Base-by-base conservation (phyloP, 202 grass and related monocot species). In the Cymbopogon flexuosus region DNA sequence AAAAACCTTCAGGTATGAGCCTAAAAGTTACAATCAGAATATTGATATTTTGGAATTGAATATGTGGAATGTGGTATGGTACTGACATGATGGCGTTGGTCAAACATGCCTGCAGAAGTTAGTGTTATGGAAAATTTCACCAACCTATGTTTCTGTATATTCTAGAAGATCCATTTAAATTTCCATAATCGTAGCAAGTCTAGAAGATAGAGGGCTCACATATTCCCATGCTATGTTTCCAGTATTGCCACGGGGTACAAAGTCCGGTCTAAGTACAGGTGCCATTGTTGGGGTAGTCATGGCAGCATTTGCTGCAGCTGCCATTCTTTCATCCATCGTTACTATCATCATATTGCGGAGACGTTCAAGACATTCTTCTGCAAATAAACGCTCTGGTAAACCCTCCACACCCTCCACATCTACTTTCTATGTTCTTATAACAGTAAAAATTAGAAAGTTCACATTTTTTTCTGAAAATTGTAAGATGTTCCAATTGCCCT, bases 381-480 rank as follows among this genome's bases (percentile, higher is more conserved):
- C 88, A 82, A 91, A 87, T 37, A 97, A 89, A 82, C 88, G 75
- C 65, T 41, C 86, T 49, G 89, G 94, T 92, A 91, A 87, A n/a
- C n/a, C n/a, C n/a, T n/a, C n/a, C n/a, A n/a, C n/a, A n/a, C n/a
- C n/a, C n/a, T n/a, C 21, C 27, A 43, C 41, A 21, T 80, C 3
- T 80, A 62, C 12, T 74, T 33, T 68, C 61, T 65, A 72, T 67
- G 21, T 47, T 79, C 7, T 66, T 46, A 67, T 60, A 61, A 21
- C n/a, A 40, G n/a, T 47, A 87, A 73, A 11, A 58, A 27, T 66
- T 66, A 66, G 73, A 51, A n/a, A 45, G 40, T 79, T 75, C 2
- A 0, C n/a, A 49, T 18, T 80, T 52, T 51, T 81, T 62, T 22
- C 42, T 58, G 1, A 84, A 66, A 8, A 68, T 45, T 18, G 19